These are phyloP conservation scores for Cyathus pygmaeus DNA, from an alignment of 1,284 basidiomycete genomes.

Conservation along the genomic window DNA sequence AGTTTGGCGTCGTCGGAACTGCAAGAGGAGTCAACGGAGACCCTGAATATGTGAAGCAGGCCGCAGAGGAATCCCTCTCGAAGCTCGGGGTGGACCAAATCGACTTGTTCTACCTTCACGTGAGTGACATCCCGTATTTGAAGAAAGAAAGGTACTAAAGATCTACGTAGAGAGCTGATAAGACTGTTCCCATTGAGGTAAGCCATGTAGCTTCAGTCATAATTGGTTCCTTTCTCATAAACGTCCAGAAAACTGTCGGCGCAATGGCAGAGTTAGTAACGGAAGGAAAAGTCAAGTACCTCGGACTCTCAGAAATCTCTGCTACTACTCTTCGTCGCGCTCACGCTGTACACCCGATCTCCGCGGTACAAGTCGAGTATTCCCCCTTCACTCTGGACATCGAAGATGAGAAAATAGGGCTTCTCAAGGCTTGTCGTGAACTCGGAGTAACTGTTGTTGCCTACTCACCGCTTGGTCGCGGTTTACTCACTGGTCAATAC, in stretches of 20 bases:
- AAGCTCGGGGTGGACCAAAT: conserved; percentile 56
- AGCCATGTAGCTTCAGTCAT: no score
- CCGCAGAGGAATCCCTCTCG: conserved; percentile 37
- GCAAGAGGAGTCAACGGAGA: conserved; percentile 33
- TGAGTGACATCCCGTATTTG: no score
- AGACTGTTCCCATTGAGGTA: conserved; percentile 57
- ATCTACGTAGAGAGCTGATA: conserved; percentile 49
- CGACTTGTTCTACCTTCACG: conserved; percentile 59
- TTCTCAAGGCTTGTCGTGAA: conserved; percentile 61
- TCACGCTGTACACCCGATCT: conserved; percentile 67
- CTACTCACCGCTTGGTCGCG: conserved; percentile 71
- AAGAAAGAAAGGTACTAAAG: no score
- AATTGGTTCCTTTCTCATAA: not conserved
- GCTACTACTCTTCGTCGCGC: conserved; percentile 70
- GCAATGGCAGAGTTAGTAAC: conserved; percentile 67
- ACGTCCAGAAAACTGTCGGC: conserved; percentile 49
- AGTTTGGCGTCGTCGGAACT: conserved; percentile 43
- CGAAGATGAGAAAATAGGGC: conserved; percentile 50
- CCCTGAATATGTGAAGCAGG: conserved; percentile 45
- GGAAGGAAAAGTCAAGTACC: conserved; percentile 68
- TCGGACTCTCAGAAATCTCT: conserved; percentile 72
- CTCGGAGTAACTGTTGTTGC: conserved; percentile 65
- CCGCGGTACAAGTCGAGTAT: conserved; percentile 72
- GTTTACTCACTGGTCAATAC: conserved; percentile 67
- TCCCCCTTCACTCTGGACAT: conserved; percentile 68